Evolutionary conservation across 2,329 filamentous ascomycete genomes (phyloP).

Genomic region (Ceratocystis alfenasii): DNA sequence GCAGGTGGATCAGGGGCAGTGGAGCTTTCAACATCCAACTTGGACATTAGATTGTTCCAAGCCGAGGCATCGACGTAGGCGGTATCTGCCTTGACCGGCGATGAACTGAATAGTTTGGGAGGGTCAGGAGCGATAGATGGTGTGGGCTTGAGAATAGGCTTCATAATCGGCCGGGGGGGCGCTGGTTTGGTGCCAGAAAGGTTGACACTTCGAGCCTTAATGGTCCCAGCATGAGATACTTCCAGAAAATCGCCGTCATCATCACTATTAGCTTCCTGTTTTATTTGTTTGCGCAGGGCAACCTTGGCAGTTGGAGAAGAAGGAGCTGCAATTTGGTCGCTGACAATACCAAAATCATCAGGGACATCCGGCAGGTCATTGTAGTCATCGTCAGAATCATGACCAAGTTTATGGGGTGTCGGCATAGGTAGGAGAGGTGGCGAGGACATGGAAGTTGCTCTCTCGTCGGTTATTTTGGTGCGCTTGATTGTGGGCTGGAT

Average conservation of each 20-base stretch:
- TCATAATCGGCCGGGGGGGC: conserved; percentile 49
- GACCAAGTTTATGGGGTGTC: conserved; percentile 33
- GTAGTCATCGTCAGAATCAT: conserved; percentile 46
- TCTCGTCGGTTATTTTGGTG: conserved; percentile 39
- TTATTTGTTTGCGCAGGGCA: conserved; percentile 53
- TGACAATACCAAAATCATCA: conserved; percentile 59
- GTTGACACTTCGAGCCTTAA: conserved; percentile 64
- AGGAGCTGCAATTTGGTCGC: conserved; percentile 55
- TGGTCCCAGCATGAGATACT: conserved; percentile 61
- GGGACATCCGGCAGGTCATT: conserved; percentile 45
- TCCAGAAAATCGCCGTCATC: conserved; percentile 80
- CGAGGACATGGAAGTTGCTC: conserved; percentile 34
- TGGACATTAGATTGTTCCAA: conserved; percentile 79
- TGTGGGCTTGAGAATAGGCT: conserved; percentile 42
- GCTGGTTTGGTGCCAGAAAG: conserved; percentile 62
- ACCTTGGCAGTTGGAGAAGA: conserved; percentile 79
- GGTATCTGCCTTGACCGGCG: conserved; percentile 13
- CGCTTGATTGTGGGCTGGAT: conserved; percentile 45
- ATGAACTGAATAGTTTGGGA: conserved; percentile 35
- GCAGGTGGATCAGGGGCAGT: conserved; percentile 41
- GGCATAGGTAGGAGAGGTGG: conserved; percentile 29
- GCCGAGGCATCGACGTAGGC: conserved; percentile 58
- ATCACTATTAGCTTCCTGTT: conserved; percentile 52
- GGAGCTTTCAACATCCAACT: conserved; percentile 72
- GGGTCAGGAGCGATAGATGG: conserved; percentile 48